Evolutionary conservation across 2,329 filamentous ascomycete genomes (phyloP).

Genomic region (Penicillium psychrosexuale): DNA sequence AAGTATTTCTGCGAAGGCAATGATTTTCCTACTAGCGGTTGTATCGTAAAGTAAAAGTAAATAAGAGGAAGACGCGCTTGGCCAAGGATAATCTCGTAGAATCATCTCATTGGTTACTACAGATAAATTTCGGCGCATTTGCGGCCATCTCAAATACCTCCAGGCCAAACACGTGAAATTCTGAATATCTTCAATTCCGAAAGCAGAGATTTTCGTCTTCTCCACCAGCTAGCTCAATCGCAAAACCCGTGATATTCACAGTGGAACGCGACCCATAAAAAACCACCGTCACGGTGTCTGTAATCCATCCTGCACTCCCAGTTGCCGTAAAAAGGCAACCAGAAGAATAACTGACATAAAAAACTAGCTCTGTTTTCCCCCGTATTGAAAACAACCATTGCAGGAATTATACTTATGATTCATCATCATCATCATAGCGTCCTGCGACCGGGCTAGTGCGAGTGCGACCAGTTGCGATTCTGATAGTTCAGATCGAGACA

Average conservation of each 20-base stretch:
- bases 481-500: constrained; percentile 24
- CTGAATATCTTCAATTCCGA: constrained; percentile 7
- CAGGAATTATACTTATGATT: constrained; percentile 12
- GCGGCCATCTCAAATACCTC: neutral
- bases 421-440: constrained; percentile 4
- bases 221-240: neutral
- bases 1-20: neutral
- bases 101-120: neutral
- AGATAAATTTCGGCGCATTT: neutral
- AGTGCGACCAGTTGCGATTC: constrained; percentile 18
- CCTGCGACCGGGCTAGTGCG: constrained; percentile 14
- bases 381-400: constrained; percentile 7
- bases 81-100: neutral
- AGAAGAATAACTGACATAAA: neutral
- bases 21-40: neutral
- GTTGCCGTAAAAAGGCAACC: constrained; percentile 11
- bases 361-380: neutral
- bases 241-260: neutral
- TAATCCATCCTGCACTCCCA: neutral
- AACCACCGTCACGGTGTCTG: neutral
- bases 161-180: constrained; percentile 3
- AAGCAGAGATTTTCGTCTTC: neutral
- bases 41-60: neutral
- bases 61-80: neutral
- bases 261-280: neutral